Percentiles rank a stretch among this genome's conserved stretches.
Conservation (phyloP, 2,329 filamentous ascomycete species). For the Colletotrichum siamense region DNA sequence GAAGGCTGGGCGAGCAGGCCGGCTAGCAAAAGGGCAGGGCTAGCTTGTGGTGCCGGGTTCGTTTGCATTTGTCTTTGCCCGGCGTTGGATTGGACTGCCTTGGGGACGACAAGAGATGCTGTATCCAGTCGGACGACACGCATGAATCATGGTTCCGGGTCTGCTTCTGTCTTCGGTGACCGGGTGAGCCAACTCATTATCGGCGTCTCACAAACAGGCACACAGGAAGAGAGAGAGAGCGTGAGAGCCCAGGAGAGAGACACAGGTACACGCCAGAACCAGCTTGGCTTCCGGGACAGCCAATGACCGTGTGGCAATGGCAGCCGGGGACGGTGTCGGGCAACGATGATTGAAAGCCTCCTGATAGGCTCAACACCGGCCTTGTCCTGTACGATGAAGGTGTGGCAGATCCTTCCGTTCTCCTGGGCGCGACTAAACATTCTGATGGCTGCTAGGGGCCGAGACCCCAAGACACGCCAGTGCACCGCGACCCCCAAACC, state of each 20-base stretch:
- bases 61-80: not conserved
- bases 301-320: not conserved
- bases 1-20: not conserved
- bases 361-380: constrained; percentile 16
- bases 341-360: not conserved
- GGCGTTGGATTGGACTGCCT: not conserved
- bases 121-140: not conserved
- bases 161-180: not conserved
- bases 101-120: not conserved
- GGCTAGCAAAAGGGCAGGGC: constrained; percentile 5
- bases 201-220: not conserved
- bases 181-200: not conserved
- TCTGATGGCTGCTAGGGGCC: not conserved
- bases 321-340: not conserved
- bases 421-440: not conserved
- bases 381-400: not conserved
- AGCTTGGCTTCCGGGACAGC: not conserved
- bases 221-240: not conserved
- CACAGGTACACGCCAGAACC: not conserved
- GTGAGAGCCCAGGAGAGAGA: not conserved
- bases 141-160: constrained; percentile 11
- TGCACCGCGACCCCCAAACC: constrained; percentile 1
- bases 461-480: constrained; percentile 9
- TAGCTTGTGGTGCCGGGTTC: not conserved
- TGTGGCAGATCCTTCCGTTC: constrained; percentile 14